A percentile compares a stretch with the other conserved stretches of the same genome.
Evolutionary conservation across 345 rosid genomes (phyloP).

Genomic region (Hibiscus mutabilis): DNA sequence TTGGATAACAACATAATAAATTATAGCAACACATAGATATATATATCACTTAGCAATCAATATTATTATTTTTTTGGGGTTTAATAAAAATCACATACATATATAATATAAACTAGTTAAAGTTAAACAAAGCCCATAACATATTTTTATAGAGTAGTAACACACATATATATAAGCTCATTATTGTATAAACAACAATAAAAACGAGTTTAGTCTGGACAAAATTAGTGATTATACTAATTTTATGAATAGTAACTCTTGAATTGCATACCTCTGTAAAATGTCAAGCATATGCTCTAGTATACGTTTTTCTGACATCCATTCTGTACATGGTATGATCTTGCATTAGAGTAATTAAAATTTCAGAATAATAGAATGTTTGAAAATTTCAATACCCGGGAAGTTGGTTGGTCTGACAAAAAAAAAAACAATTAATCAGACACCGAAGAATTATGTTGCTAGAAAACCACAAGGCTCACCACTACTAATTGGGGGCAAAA

Average conservation of each 20-base stretch:
- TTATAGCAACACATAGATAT: too few species aligned
- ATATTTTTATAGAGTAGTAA: too few species aligned
- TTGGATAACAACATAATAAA: too few species aligned
- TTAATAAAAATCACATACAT: too few species aligned
- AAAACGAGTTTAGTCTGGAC: too few species aligned
- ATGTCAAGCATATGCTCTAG: conserved; percentile 42
- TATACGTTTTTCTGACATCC: conserved; percentile 38
- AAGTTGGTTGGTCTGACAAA: conserved; percentile 20
- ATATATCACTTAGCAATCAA: too few species aligned
- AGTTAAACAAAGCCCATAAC: too few species aligned
- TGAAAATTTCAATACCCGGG: conserved; percentile 13
- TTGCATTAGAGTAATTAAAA: conserved; percentile 14
- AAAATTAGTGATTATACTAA: too few species aligned
- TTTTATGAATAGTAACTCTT: not conserved
- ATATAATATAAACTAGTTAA: too few species aligned
- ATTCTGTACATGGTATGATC: conserved; percentile 19
- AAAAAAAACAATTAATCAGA: not conserved
- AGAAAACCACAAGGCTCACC: conserved; percentile 23
- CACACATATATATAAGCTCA: too few species aligned
- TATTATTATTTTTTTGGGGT: too few species aligned
- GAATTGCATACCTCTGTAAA: conserved; percentile 44
- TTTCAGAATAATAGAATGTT: not conserved
- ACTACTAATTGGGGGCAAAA: conserved; percentile 7
- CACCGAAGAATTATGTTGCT: not conserved
- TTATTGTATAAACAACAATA: too few species aligned